phyloP scores from a whole-genome alignment of 2,329 filamentous ascomycete species.

The Massarina eburnea region DNA sequence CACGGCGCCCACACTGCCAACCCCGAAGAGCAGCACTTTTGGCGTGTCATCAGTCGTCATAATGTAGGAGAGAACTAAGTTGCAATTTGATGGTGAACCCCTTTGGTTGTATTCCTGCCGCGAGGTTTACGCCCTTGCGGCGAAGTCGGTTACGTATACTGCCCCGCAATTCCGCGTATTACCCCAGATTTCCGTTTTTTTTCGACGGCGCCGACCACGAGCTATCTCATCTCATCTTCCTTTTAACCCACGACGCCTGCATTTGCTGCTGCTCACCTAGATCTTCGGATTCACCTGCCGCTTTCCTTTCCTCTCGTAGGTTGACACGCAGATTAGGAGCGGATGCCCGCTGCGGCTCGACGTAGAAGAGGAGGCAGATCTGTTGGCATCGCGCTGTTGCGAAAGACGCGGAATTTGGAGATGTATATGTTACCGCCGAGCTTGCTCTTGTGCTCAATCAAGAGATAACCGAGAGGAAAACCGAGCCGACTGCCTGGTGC shows the following conservation, averaged over 20 bases:
- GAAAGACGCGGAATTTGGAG: neutral
- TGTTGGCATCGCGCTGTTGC: neutral
- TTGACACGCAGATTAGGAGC: neutral
- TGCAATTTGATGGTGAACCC: neutral
- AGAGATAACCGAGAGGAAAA: neutral
- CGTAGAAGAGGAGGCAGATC: neutral
- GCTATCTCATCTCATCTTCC: too few relatives aligned
- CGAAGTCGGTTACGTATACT: too few relatives aligned
- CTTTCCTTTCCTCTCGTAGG: too few relatives aligned
- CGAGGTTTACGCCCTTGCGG: too few relatives aligned
- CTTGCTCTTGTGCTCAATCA: neutral
- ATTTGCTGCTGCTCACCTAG: too few relatives aligned
- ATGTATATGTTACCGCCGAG: neutral
- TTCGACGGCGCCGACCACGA: too few relatives aligned
- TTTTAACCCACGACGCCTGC: too few relatives aligned
- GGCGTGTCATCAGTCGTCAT: constrained; percentile 4
- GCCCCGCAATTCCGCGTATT: too few relatives aligned
- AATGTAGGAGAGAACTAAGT: neutral
- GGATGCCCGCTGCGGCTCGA: neutral
- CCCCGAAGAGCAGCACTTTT: constrained; percentile 38
- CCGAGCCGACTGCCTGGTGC: neutral
- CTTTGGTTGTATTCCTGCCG: too few relatives aligned
- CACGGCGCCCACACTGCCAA: constrained; percentile 42
- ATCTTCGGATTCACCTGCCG: too few relatives aligned
- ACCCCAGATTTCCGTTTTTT: too few relatives aligned